A percentile compares a stretch with the other conserved stretches of the same genome.
phyloP scores from a whole-genome alignment of 345 rosid genomes.

The Ailanthus altissimus region DNA sequence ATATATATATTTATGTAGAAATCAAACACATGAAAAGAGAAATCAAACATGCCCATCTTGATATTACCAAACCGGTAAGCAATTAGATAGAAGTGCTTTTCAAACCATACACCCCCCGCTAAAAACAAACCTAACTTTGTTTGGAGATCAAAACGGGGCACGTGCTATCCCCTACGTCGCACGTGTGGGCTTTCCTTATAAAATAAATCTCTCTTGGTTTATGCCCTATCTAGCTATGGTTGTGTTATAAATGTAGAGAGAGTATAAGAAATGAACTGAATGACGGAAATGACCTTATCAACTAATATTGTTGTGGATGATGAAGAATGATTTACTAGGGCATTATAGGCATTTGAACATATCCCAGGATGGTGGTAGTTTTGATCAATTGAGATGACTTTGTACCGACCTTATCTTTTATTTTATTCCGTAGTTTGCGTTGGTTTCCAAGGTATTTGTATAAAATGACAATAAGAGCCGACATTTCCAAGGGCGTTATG shows the following conservation, averaged over 20 bases:
- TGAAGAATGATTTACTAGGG: conserved; percentile 28
- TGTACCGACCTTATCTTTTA: conserved; percentile 57
- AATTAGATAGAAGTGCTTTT: conserved; percentile 59
- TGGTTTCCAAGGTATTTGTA: conserved; percentile 35
- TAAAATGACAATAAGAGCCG: conserved; percentile 37
- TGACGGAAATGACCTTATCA: conserved; percentile 33
- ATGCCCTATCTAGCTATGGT: conserved; percentile 5
- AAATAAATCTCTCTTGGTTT: neutral
- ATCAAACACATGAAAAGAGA: conserved; percentile 23
- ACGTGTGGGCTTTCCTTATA: conserved; percentile 10
- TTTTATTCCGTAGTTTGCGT: conserved; percentile 55
- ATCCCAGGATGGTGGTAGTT: conserved; percentile 48
- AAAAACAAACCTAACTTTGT: conserved; percentile 36
- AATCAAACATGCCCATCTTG: conserved; percentile 44
- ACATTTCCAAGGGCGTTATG: conserved; percentile 5
- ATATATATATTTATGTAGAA: neutral
- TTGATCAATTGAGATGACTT: conserved; percentile 62
- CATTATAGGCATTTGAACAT: conserved; percentile 23
- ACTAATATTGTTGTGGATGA: conserved; percentile 1
- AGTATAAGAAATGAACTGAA: neutral
- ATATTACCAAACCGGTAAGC: conserved; percentile 46
- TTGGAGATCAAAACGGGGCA: conserved; percentile 24
- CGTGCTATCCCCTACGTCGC: conserved; percentile 33
- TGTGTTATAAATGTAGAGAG: conserved; percentile 21
- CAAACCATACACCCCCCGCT: conserved; percentile 33